Conservation (phyloP, 495 filamentous ascomycete genomes). For the Usnea hakonensis region DNA sequence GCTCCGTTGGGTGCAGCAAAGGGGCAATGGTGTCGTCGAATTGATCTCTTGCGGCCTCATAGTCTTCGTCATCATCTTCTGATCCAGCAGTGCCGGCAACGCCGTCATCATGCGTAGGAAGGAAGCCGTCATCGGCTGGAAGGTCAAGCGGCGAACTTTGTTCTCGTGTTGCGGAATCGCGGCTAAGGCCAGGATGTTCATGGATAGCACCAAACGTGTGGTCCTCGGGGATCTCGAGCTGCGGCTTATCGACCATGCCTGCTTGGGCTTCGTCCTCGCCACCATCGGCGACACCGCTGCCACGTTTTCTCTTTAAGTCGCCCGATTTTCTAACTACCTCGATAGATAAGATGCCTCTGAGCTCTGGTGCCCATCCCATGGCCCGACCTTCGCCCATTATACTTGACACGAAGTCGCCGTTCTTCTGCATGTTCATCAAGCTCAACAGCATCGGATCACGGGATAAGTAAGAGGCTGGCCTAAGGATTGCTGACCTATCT, state of each 20-base stretch:
- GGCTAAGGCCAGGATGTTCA: conserved; percentile 42
- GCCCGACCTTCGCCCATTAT: conserved; percentile 69
- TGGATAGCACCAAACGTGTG: conserved; percentile 40
- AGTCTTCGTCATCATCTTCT: conserved; percentile 23
- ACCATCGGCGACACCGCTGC: conserved; percentile 76
- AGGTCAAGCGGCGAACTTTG: conserved; percentile 52
- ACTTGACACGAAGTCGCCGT: conserved; percentile 73
- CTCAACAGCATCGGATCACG: conserved; percentile 78
- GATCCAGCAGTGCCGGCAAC: conserved; percentile 27
- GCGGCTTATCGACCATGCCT: conserved; percentile 50
- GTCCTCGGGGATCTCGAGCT: conserved; percentile 65
- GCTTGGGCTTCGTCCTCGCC: conserved; percentile 49
- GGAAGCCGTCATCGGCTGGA: conserved; percentile 50
- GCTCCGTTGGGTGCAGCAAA: conserved; percentile 67
- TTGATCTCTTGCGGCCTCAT: conserved; percentile 28
- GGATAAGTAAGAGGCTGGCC: conserved; percentile 68
- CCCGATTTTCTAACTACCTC: conserved; percentile 68
- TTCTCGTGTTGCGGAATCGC: conserved; percentile 43
- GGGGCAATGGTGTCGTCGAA: conserved; percentile 74
- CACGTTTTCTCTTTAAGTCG: conserved; percentile 89
- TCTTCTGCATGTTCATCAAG: conserved; percentile 83
- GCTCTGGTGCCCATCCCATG: conserved; percentile 80
- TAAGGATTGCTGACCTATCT: conserved; percentile 72
- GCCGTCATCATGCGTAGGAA: conserved; percentile 48
- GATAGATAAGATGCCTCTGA: conserved; percentile 75